Percentiles rank a stretch among this genome's conserved stretches.
These are phyloP conservation scores for Lizonia empirigonia DNA, from an alignment of 2,329 filamentous ascomycete genomes.

Conservation along the genomic window DNA sequence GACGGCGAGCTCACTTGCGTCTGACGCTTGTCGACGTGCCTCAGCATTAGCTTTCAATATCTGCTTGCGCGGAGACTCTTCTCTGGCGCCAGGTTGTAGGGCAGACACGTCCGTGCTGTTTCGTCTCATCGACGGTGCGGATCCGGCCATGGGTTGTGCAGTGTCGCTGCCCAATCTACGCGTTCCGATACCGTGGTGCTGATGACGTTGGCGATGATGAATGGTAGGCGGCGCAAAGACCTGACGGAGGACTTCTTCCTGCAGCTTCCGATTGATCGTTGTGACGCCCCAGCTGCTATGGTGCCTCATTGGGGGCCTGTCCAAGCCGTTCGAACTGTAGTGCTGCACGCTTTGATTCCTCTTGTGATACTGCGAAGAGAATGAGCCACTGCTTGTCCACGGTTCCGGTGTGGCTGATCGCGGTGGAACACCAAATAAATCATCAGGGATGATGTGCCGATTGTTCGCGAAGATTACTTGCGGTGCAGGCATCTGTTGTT, in stretches of 20 bases:
- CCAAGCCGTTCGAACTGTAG: constrained; percentile 27
- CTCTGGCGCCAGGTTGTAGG: constrained; percentile 29
- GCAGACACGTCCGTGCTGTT: constrained; percentile 48
- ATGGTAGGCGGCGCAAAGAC: constrained; percentile 86
- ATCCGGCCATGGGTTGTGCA: constrained; percentile 34
- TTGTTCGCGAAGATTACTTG: constrained; percentile 96
- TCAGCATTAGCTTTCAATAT: constrained; percentile 52
- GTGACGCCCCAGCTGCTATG: constrained; percentile 82
- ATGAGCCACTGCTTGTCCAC: constrained; percentile 37
- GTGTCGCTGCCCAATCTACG: constrained; percentile 39
- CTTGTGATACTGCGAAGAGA: constrained; percentile 42
- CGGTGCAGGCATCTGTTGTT: constrained; percentile 75
- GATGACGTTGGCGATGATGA: constrained; percentile 76
- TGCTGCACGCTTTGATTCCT: constrained; percentile 45
- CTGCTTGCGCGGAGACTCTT: constrained; percentile 50
- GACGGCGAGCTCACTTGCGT: constrained; percentile 19
- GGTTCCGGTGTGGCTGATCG: constrained; percentile 48
- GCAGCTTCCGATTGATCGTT: constrained; percentile 83
- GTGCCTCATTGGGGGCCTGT: constrained; percentile 54
- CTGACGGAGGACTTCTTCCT: constrained; percentile 90
- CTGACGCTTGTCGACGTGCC: constrained; percentile 43
- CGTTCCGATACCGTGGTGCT: constrained; percentile 66
- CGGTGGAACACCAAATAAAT: constrained; percentile 71
- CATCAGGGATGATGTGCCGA: constrained; percentile 86
- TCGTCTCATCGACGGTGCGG: constrained; percentile 43